phyloP scores from a whole-genome alignment of 2,329 filamentous ascomycete genomes.

The Malbranchea zuffiana region DNA sequence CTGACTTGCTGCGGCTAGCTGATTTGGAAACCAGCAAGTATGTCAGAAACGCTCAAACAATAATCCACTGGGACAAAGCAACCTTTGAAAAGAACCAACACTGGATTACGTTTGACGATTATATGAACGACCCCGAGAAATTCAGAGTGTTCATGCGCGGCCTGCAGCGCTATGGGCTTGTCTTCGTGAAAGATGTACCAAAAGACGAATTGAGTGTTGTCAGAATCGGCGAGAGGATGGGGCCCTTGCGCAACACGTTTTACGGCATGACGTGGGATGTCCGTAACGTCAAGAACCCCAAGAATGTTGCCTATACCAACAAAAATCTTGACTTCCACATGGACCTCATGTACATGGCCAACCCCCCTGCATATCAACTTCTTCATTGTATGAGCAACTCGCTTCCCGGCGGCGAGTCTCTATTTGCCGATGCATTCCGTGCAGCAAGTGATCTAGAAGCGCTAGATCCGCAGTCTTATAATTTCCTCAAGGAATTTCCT shows the following conservation, averaged over 20 bases:
- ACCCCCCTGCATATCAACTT: constrained; percentile 72
- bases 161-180: constrained; percentile 56
- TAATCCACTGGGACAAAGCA: constrained; percentile 12
- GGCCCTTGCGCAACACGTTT: constrained; percentile 71
- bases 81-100: constrained; percentile 36
- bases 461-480: constrained; percentile 13
- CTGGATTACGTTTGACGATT: constrained; percentile 59
- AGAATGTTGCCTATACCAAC: constrained; percentile 86
- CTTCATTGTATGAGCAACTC: constrained; percentile 81
- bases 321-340: constrained; percentile 79
- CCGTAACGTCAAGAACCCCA: constrained; percentile 64
- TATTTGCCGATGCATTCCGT: constrained; percentile 68
- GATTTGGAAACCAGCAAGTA: not conserved
- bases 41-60: not conserved
- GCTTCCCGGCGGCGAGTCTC: constrained; percentile 66
- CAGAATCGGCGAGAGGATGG: constrained; percentile 60
- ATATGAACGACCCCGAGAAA: constrained; percentile 49
- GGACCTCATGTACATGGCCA: constrained; percentile 76
- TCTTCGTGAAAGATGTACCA: constrained; percentile 68
- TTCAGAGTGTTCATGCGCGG: constrained; percentile 53
- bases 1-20: constrained; percentile 11
- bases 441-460: constrained; percentile 38
- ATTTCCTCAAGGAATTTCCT: constrained; percentile 32
- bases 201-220: constrained; percentile 54
- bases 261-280: constrained; percentile 91